Percentiles rank a stretch among this genome's conserved stretches.
phyloP scores from a whole-genome alignment of 306 rosid genomes.

The Amphicarpaea edgeworthii region DNA sequence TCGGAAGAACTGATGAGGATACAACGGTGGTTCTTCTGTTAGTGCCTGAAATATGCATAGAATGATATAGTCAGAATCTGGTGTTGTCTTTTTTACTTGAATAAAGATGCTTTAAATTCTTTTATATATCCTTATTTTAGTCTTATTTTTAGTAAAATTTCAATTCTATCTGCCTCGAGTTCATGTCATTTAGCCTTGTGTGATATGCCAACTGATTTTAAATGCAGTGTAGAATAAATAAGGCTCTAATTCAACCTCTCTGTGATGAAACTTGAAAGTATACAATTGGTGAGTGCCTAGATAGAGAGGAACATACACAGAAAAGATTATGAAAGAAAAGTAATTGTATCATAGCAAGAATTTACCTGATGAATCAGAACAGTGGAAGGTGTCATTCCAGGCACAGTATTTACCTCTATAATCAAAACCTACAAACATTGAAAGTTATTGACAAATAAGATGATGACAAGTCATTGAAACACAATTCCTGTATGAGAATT shows the following conservation, averaged over 20 bases:
- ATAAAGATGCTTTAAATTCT: slow-evolving; percentile 7
- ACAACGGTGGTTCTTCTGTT: slow-evolving; percentile 78
- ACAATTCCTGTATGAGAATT: background rate
- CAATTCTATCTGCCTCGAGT: background rate
- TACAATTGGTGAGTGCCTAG: background rate
- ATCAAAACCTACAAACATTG: slow-evolving; percentile 69
- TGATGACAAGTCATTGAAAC: slow-evolving; percentile 25
- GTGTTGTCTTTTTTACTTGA: slow-evolving; percentile 7
- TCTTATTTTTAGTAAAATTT: slow-evolving; percentile 21
- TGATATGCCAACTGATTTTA: slow-evolving; percentile 21
- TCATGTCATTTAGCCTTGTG: slow-evolving; percentile 24
- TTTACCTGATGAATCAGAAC: slow-evolving; percentile 94
- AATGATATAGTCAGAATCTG: slow-evolving; percentile 36
- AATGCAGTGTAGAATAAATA: background rate
- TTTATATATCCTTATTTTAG: background rate
- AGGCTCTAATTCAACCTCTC: slow-evolving; percentile 3
- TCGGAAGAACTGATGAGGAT: slow-evolving; percentile 91
- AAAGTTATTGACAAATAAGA: slow-evolving; percentile 44
- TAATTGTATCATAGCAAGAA: slow-evolving; percentile 8
- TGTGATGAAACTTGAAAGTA: background rate
- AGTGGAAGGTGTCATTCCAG: slow-evolving; percentile 99
- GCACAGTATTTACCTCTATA: slow-evolving; percentile 95
- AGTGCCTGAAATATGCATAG: slow-evolving; percentile 73
- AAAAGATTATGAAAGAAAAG: slow-evolving; percentile 15
- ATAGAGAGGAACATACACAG: background rate